Evolutionary conservation across 352 stramenopile species (phyloP), one percentile per base, ranked within the genome.

Genomic region (Phytophthora idaei): DNA sequence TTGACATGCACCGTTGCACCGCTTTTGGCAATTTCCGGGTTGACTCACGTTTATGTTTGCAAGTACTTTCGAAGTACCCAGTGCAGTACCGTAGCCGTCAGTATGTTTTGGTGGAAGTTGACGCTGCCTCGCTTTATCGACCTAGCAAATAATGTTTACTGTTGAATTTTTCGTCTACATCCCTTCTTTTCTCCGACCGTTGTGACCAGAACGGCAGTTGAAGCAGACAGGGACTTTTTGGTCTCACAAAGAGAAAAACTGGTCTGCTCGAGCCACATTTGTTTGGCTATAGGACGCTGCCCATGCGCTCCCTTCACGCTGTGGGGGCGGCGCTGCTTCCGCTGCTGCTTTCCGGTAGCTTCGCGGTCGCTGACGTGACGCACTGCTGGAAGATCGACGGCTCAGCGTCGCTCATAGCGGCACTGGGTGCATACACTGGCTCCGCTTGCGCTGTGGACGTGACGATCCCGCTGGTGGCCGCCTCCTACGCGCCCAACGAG

Each of bases 311-410:
- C 31, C 9, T 74, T 11, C 25, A 25, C 10, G 44, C 14, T 9
- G 34, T 49, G 29, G 10, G 28, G 49, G 41, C 32, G 25, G 42
- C 52, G 55, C 44, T 46, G 44, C 36, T 64, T 49, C 15, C 34
- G 37, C 36, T 64, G 50, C 28, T 67, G 28, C 42, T 74, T 11
- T 44, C 25, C 10, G 15, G 31, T 44, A 42, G 15, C 21, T 59
- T 57, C 7, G 46, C 41, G 17, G 29, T 17, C n/a, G n/a, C 53
- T 42, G 49, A 47, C 34, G 49, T 39, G 9, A 73, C 80, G 17
- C 64, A 41, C 4, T 84, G 78, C 61, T 84, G 78, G 76, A 45
- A 76, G 59, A 74, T 86, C 28, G 57, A 81, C 52, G 65, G 58
- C 36, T 42, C 63, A 31, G 41, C 51, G 17, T 58, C 57, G 45